Base-by-base conservation (phyloP, 495 filamentous ascomycete genomes). In the Talaromyces adpressus region DNA sequence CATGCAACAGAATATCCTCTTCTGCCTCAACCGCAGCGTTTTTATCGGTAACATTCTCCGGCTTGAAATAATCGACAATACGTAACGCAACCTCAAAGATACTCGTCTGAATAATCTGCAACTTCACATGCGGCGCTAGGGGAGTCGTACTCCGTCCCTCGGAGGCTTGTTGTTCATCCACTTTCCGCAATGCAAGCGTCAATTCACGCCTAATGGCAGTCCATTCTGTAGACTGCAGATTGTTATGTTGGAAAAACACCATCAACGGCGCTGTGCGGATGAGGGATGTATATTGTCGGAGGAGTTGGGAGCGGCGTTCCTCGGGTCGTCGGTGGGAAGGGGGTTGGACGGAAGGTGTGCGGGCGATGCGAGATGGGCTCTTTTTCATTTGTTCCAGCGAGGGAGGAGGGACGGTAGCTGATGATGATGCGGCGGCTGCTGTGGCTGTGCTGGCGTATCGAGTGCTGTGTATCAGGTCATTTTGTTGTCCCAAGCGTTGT, bases 241-340 rank as follows among this genome's bases (percentile, higher is more conserved):
- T 98, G 82, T 93, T 96, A 82, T 98, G 94, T 76, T 98, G 93
- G 82, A 98, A 93, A 69, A 98, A 79, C 63, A 98, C 84, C 70
- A 96, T 88, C 25, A 98, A 76, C 53, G 94, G 92, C 18, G 90
- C 87, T 41, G 92, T 92, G 51, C 90, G 91, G 64, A 98, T 85
- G 64, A 97, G 82, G 7, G 95, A 95, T 63, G 93, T 93, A 79
- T 98, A 98, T 74, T 89, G 85, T 57, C 94, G 87, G 66, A 95
- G 88, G 52, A 98, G 87, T 74, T 98, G 93, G n/a, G 93, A 88
- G 79, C 97, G 96, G 65, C 94, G 90, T 71, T 87, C 84, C 67
- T 95, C 89, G 45, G 93, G 85, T 32, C 87, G 89, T 67, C 91
- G 89, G 74, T 94, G 87, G 34, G 91, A 97, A 9, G 92, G 93